Percentiles rank a stretch among this genome's conserved stretches.
These are phyloP conservation scores for Elsinoe batatas DNA, from an alignment of 2,329 filamentous ascomycete genomes.

Conservation along the genomic window DNA sequence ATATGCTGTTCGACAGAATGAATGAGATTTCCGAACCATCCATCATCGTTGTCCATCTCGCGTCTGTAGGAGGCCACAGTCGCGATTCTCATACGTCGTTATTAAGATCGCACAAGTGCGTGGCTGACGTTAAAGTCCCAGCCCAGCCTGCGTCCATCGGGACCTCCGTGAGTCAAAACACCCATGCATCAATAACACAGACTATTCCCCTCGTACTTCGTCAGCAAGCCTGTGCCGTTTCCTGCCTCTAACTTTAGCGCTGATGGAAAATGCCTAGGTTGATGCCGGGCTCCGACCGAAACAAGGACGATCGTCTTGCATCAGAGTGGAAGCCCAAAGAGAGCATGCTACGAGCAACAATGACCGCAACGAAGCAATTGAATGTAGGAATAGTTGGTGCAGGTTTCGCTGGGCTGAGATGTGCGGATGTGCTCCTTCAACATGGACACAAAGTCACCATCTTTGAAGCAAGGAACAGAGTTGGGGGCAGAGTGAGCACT, in stretches of 20 bases:
- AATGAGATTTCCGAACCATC: no score
- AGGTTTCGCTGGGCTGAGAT: conserved; percentile 60
- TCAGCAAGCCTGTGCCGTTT: no score
- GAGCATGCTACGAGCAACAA: conserved; percentile 11
- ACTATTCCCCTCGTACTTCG: no score
- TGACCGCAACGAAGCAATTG: conserved; percentile 9
- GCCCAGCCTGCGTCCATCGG: no score
- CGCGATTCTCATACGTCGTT: no score
- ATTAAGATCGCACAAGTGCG: no score
- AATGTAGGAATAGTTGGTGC: conserved; percentile 57
- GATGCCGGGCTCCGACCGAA: conserved; percentile 9
- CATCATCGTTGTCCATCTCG: neutral
- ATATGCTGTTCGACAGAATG: neutral
- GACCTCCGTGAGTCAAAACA: neutral
- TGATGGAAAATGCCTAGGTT: conserved; percentile 7
- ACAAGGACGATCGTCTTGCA: neutral
- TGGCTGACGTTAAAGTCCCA: no score
- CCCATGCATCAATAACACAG: neutral
- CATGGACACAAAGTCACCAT: conserved; percentile 59
- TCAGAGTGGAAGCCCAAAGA: conserved; percentile 10
- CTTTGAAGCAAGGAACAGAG: conserved; percentile 55
- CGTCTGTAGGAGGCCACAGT: neutral
- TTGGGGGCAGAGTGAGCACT: conserved; percentile 53
- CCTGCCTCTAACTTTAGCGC: neutral
- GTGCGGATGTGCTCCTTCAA: conserved; percentile 56